These are phyloP conservation scores for Austropuccinia psidii DNA, from an alignment of 1,284 basidiomycete species.

Conservation along the genomic window DNA sequence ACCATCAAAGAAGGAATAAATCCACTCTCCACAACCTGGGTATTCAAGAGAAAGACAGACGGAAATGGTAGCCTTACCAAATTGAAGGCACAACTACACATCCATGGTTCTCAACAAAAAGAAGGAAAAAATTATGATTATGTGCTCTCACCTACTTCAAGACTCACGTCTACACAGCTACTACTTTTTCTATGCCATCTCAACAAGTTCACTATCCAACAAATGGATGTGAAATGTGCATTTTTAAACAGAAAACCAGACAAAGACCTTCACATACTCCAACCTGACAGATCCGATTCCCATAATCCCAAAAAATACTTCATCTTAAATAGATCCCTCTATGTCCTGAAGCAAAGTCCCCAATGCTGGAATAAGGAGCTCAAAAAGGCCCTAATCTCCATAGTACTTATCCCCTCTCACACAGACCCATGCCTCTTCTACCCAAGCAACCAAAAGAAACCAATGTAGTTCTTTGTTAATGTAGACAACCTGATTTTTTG, in stretches of 20 bases:
- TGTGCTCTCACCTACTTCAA: background rate
- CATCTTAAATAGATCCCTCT: background rate
- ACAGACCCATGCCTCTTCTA: background rate
- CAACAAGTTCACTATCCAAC: background rate
- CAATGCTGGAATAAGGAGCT: background rate
- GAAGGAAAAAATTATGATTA: slow-evolving; percentile 5
- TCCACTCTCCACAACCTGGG: slow-evolving; percentile 7
- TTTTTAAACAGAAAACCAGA: background rate
- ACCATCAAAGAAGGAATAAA: background rate
- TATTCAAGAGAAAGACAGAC: background rate
- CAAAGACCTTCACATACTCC: background rate
- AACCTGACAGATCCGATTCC: background rate
- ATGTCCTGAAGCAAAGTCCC: slow-evolving; percentile 1
- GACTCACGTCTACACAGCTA: background rate
- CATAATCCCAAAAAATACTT: background rate
- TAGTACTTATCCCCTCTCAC: background rate
- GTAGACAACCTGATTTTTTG: background rate
- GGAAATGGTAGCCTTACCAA: background rate
- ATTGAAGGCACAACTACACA: background rate
- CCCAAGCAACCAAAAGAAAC: background rate
- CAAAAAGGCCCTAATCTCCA: background rate
- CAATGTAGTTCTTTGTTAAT: background rate
- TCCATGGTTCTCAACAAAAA: background rate
- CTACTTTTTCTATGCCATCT: background rate
- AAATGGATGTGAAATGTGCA: background rate